These are phyloP conservation scores for Triticum aestivum DNA, from an alignment of 176 grass and related monocot genomes.

Conservation along the genomic window IWGSC_CS_RefSeq_v2.1 NC_057800.1:394205017-394205516, in stretches of 20 bases:
- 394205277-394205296: slow-evolving; percentile 98
- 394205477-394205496: neutral
- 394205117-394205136: slow-evolving; percentile 92
- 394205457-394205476: neutral
- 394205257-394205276: slow-evolving; percentile 66
- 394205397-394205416: slow-evolving; percentile 1
- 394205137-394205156: slow-evolving; percentile 86
- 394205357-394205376: slow-evolving; percentile 25
- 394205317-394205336: slow-evolving; percentile 36
- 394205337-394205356: slow-evolving; percentile 20
- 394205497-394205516: slow-evolving; percentile 13
- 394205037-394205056: slow-evolving; percentile 61
- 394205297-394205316: slow-evolving; percentile 93
- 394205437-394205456: slow-evolving; percentile 19
- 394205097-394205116: slow-evolving; percentile 95
- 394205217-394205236: slow-evolving; percentile 34
- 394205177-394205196: slow-evolving; percentile 6
- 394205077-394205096: slow-evolving; percentile 88
- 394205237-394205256: slow-evolving; percentile 87
- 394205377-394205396: slow-evolving; percentile 23
- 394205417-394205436: neutral
- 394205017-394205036: slow-evolving; percentile 21
- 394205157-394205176: slow-evolving; percentile 58
- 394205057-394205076: slow-evolving; percentile 59
- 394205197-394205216: slow-evolving; percentile 33